Conservation (phyloP, 23 red algal species). For the Gracilaria domingensis region DNA sequence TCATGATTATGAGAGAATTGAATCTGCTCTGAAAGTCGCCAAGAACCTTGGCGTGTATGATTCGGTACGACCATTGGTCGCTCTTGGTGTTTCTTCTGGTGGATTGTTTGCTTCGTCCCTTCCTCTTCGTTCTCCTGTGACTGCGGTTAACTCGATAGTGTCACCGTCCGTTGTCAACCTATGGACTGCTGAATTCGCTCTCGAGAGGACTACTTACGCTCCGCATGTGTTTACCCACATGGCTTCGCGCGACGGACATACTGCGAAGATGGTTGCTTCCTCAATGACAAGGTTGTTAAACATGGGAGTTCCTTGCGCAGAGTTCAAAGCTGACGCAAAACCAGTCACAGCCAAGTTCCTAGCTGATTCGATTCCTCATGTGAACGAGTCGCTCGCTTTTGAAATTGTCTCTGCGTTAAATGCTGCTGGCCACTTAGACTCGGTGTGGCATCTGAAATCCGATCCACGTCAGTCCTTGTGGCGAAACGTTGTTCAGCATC, state of each 20-base stretch:
- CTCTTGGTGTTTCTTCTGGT: slow-evolving; percentile 53
- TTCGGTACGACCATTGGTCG: slow-evolving; percentile 22
- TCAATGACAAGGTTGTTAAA: slow-evolving; percentile 4
- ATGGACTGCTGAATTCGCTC: slow-evolving; percentile 7
- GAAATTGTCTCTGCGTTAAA: slow-evolving; percentile 53
- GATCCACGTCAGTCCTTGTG: slow-evolving; percentile 41
- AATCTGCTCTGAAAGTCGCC: slow-evolving; percentile 21
- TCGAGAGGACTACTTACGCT: background rate
- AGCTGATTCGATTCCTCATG: slow-evolving; percentile 7
- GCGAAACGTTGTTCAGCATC: slow-evolving; percentile 31
- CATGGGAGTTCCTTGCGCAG: slow-evolving; percentile 23
- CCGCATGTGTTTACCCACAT: slow-evolving; percentile 73
- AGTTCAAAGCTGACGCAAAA: slow-evolving; percentile 33
- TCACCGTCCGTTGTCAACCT: slow-evolving; percentile 8
- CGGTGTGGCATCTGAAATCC: slow-evolving; percentile 22
- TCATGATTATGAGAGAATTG: slow-evolving; percentile 43
- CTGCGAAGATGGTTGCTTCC: slow-evolving; percentile 18
- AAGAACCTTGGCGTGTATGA: background rate
- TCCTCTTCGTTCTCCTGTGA: slow-evolving; percentile 24
- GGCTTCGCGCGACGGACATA: slow-evolving; percentile 33
- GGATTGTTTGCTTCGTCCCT: slow-evolving; percentile 56
- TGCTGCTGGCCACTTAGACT: slow-evolving; percentile 39
- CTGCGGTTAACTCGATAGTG: slow-evolving; percentile 52
- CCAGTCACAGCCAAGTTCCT: slow-evolving; percentile 47
- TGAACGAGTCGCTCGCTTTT: slow-evolving; percentile 10